Base-by-base conservation (phyloP, 495 filamentous ascomycete species). In the Pyrenula massariospora region DNA sequence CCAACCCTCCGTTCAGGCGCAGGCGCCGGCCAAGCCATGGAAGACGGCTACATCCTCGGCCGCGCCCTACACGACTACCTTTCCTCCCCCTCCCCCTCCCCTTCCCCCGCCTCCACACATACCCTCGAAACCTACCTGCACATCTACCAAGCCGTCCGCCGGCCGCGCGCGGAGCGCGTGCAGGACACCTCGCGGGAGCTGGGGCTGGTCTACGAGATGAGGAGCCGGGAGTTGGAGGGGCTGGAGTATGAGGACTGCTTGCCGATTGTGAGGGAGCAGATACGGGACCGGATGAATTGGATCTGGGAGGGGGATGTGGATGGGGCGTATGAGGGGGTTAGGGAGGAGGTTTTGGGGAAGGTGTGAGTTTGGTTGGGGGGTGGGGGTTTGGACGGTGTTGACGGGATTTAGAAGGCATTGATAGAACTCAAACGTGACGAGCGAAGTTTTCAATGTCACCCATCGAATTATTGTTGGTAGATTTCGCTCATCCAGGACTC, bases 1-100 rank as follows among this genome's bases (percentile, higher is more conserved):
- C 58, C 68, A 72, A 51, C 70, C 62, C 19, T 75, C 68, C 59
- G 63, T 72, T 20, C 60, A 73, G 85, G 84, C 10, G 74, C 84
- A 1, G 85, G 85, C 0, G 84, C 84, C 0, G 84, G 85, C 0
- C 78, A 84, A 67, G 81, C 82, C 1, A 79, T 88, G 25, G 85
- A 88, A 61, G 85, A 88, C 66, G 78, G 82, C 3, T 77, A 76
- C 50, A 72, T 86, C 12, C 67, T 88, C 24, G 67, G 64, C 8
- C 65, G 64, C 11, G 64, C 65, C 0, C 22, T 75, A 3, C 48
- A 58, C 10, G 69, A 70, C 25, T 65, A 63, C 51, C 57, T 71
- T 50, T 21, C 53, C 8, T 50, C 48, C 36, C n/a, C n/a, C n/a
- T n/a, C n/a, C n/a, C n/a, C n/a, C 25, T 65, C 62, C 51, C 57